These are phyloP conservation scores for Penicillium samsonianum DNA, from an alignment of 495 filamentous ascomycete genomes.

Conservation along the genomic window DNA sequence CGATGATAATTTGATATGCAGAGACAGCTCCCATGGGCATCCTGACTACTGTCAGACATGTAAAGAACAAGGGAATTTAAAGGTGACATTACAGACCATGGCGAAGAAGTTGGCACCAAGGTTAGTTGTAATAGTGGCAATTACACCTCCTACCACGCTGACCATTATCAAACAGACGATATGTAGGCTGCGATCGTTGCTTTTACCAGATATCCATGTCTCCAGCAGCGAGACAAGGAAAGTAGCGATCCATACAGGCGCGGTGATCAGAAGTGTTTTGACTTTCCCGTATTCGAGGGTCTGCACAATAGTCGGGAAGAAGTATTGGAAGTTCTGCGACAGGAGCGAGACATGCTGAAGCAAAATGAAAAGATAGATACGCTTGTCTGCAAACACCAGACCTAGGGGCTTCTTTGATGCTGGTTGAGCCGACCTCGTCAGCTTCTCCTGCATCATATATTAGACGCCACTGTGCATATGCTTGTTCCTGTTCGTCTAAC, in stretches of 20 bases:
- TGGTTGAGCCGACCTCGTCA: constrained; percentile 44
- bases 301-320: constrained; percentile 79
- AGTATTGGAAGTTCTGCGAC: constrained; percentile 68
- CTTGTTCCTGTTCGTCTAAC: constrained; percentile 66
- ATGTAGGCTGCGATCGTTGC: constrained; percentile 75
- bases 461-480: constrained; percentile 69
- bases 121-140: constrained; percentile 64
- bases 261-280: constrained; percentile 70
- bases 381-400: constrained; percentile 34
- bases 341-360: constrained; percentile 39
- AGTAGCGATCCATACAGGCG: constrained; percentile 72
- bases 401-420: constrained; percentile 30
- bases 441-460: constrained; percentile 77
- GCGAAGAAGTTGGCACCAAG: constrained; percentile 68
- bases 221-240: constrained; percentile 71
- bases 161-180: constrained; percentile 65
- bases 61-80: constrained; percentile 17
- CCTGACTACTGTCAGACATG: constrained; percentile 18
- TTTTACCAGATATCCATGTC: constrained; percentile 72
- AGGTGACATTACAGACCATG: constrained; percentile 74
- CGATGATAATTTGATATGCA: constrained; percentile 53
- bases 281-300: constrained; percentile 68
- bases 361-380: constrained; percentile 42
- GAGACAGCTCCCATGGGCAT: constrained; percentile 67
- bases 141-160: constrained; percentile 68